Conservation (phyloP, 2,329 filamentous ascomycete genomes). For the Hymenoscyphus fructigenus region DNA sequence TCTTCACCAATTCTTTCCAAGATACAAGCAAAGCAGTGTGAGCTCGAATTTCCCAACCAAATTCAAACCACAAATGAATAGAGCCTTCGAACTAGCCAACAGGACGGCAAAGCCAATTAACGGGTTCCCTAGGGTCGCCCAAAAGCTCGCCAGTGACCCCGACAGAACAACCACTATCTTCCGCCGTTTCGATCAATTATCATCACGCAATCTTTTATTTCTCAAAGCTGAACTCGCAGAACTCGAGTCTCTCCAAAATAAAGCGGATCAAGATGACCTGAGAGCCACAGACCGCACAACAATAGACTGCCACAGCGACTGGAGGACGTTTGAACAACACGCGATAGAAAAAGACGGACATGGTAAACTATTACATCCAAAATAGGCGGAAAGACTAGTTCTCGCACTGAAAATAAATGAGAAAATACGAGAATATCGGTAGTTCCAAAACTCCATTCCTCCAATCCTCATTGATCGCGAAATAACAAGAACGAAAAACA, state of each 20-base stretch:
- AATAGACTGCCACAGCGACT: neutral
- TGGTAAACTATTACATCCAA: neutral
- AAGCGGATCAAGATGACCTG: slow-evolving; percentile 18
- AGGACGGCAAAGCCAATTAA: neutral
- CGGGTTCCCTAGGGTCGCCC: slow-evolving; percentile 19
- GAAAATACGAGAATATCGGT: slow-evolving; percentile 24
- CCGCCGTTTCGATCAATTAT: slow-evolving; percentile 25
- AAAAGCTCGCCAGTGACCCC: slow-evolving; percentile 19
- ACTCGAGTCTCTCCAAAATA: slow-evolving; percentile 17
- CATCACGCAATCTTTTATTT: slow-evolving; percentile 25
- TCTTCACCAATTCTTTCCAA: neutral
- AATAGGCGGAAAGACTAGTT: neutral
- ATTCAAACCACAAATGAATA: neutral
- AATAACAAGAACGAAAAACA: slow-evolving; percentile 3
- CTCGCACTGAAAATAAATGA: slow-evolving; percentile 19
- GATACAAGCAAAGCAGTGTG: neutral
- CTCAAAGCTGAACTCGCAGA: slow-evolving; percentile 26
- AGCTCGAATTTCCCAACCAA: neutral
- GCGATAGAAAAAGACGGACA: neutral
- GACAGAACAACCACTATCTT: slow-evolving; percentile 27
- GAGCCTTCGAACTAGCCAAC: neutral
- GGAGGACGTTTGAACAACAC: neutral
- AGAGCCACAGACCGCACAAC: neutral
- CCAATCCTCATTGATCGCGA: neutral
- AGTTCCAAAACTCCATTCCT: neutral